phyloP scores from a whole-genome alignment of 208 protist genomes.

The Crithidia brevicula region DNA sequence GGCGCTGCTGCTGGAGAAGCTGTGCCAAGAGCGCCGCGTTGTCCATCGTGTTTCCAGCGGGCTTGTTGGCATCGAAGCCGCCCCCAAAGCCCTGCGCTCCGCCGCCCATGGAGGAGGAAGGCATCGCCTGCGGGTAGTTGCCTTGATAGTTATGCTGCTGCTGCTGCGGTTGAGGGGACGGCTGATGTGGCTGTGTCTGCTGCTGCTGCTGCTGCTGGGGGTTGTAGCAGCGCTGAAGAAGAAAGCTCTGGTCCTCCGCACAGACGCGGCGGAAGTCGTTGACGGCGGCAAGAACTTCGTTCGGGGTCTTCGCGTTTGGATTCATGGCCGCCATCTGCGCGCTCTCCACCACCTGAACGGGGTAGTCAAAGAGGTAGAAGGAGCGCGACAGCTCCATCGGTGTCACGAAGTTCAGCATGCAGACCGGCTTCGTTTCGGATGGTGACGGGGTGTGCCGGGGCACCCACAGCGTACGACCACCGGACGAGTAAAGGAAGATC shows the following conservation, averaged over 20 bases:
- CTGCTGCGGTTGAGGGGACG: slow-evolving; percentile 1
- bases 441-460: slow-evolving; percentile 68
- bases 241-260: slow-evolving; percentile 58
- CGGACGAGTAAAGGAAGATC: slow-evolving; percentile 77
- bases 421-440: slow-evolving; percentile 61
- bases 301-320: slow-evolving; percentile 73
- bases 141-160: slow-evolving; percentile 18
- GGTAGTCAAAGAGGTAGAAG: slow-evolving; percentile 89
- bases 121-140: slow-evolving; percentile 11
- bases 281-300: slow-evolving; percentile 74
- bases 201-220: slow-evolving; percentile 31
- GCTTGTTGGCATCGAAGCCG: slow-evolving; percentile 13
- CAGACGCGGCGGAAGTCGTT: slow-evolving; percentile 83
- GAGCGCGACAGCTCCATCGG: slow-evolving; percentile 77
- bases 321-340: slow-evolving; percentile 49
- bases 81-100: background rate
- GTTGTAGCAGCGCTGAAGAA: slow-evolving; percentile 81
- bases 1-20: slow-evolving; percentile 32
- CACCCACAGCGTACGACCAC: slow-evolving; percentile 88
- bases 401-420: slow-evolving; percentile 68
- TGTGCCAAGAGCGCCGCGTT: slow-evolving; percentile 22
- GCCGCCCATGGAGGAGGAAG: slow-evolving; percentile 20
- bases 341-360: slow-evolving; percentile 70
- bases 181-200: slow-evolving; percentile 24
- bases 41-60: slow-evolving; percentile 10